Evolutionary conservation across 164 flowering plant species (phyloP), one percentile per base, ranked within the genome.

Genomic region (Nymphaea thermarum): DNA sequence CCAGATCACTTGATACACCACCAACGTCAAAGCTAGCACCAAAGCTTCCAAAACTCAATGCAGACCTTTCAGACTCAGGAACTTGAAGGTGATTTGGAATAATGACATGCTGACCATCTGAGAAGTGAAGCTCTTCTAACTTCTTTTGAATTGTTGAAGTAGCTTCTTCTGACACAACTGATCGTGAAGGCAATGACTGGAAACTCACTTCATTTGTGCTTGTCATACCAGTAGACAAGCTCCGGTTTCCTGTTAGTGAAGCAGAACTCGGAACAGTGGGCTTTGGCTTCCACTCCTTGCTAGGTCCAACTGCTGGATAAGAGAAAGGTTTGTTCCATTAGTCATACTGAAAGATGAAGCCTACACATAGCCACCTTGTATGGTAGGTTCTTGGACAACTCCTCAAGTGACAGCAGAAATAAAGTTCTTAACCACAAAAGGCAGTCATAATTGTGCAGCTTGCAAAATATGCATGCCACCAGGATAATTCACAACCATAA

Each of bases 221-320:
- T 14, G 75, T 36, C 3, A 72, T 69, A 75, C 68, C 73, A 43
- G 83, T 89, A 47, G 85, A 68, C 68, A 78, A 66, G 68, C 68
- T 77, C 66, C 67, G 68, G 65, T 80, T 59, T 70, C 72, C 83
- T 63, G 84, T 69, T n/a, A 74, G 74, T 74, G 73, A 86, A 67
- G 70, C 68, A 77, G 66, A 43, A 79, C 65, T 82, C 8, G 64
- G 42, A 17, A 4, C n/a, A 60, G 72, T 71, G n/a, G 83, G 71
- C 74, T 92, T 89, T 65, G 94, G 93, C 71, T 90, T 89, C 98
- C 96, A 89, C 79, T 92, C 96, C 82, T 83, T 92, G 65, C 73
- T 75, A 43, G 87, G 82, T 59, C 87, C 91, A 45, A 72, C 87
- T 71, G 77, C 71, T 66, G 68, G 55, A 72, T 59, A 63, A 25